Base-by-base conservation (phyloP, 2,329 filamentous ascomycete genomes). In the Waltergamsia citrina region DNA sequence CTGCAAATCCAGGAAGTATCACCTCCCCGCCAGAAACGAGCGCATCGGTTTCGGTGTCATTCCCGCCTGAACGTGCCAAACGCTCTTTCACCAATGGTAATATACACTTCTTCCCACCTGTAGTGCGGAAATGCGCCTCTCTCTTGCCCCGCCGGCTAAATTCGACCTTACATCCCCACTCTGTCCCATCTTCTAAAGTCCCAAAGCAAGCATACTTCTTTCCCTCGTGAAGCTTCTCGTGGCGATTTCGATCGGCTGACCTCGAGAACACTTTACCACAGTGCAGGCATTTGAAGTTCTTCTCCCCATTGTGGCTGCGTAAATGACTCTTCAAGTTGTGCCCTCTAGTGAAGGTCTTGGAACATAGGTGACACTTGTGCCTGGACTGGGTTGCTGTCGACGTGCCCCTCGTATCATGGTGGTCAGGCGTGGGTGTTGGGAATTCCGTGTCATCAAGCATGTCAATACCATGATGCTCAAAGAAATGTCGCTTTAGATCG, bases 401-500 rank as follows among this genome's bases (percentile, higher is more conserved):
- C n/a, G n/a, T n/a, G n/a, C n/a, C n/a, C n/a, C n/a, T n/a, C n/a
- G n/a, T n/a, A n/a, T n/a, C n/a, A n/a, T n/a, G n/a, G n/a, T n/a
- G n/a, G 16, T 11, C 30, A 12, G 10, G 7, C 7, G 16, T 32
- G 30, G 17, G 30, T 12, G 6, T 14, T 9, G 20, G 30, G 30
- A 14, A 12, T 19, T 11, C 12, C 16, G 10, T 11, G 12, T 22
- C 19, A 12, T 32, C 30, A 12, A 22, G 2, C 9, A 23, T 21
- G 18, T 19, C 16, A n/a, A 32, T 10, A 19, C 16, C 30, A 16
- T 32, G 30, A 12, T 20, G 16, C 12, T 32, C 30, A 16, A 22
- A 32, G 11, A 32, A 11, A 37, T 56, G 10, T 57, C 52, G 10
- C 49, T 49, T 38, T 11, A 22, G 37, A 30, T 66, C 59, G 23